phyloP scores from a whole-genome alignment of 768 basidiomycete genomes.

The Tephrocybe rancida region DNA sequence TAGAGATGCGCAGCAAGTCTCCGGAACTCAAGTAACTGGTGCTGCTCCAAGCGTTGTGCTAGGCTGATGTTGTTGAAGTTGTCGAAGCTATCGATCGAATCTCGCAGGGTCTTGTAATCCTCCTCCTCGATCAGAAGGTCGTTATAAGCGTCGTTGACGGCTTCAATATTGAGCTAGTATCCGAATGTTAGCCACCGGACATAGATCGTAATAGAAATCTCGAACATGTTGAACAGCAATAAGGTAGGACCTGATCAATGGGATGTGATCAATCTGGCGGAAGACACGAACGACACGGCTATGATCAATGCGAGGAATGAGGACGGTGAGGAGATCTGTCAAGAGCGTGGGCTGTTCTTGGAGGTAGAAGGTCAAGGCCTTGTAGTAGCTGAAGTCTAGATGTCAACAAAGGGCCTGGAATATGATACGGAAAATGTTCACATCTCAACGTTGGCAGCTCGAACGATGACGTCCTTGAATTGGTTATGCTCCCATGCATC shows the following conservation, averaged over 20 bases:
- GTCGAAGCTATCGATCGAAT: conserved; percentile 97
- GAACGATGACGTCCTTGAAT: conserved; percentile 98
- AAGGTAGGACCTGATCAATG: conserved; percentile 93
- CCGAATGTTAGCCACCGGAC: not conserved
- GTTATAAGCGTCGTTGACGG: conserved; percentile 98
- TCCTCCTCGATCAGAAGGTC: conserved; percentile 99
- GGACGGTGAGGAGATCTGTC: conserved; percentile 89
- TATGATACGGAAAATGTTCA: conserved; percentile 26
- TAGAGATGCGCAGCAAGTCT: conserved; percentile 94
- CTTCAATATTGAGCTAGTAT: conserved; percentile 96
- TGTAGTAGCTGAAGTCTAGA: conserved; percentile 74
- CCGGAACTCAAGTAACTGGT: conserved; percentile 93
- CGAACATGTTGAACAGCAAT: conserved; percentile 94
- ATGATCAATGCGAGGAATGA: conserved; percentile 95
- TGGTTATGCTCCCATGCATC: conserved; percentile 99
- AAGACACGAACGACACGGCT: conserved; percentile 95
- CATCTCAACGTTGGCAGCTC: conserved; percentile 98
- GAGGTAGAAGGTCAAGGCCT: conserved; percentile 91
- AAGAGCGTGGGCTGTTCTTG: conserved; percentile 92
- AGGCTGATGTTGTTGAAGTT: conserved; percentile 94
- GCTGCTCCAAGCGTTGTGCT: conserved; percentile 84
- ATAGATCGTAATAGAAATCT: not conserved
- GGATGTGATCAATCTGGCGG: conserved; percentile 93
- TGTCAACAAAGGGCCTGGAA: conserved; percentile 8
- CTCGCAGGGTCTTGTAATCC: conserved; percentile 96